These are phyloP conservation scores for Exophiala phaeomuriformis DNA, from an alignment of 2,329 filamentous ascomycete genomes.

Conservation along the genomic window DNA sequence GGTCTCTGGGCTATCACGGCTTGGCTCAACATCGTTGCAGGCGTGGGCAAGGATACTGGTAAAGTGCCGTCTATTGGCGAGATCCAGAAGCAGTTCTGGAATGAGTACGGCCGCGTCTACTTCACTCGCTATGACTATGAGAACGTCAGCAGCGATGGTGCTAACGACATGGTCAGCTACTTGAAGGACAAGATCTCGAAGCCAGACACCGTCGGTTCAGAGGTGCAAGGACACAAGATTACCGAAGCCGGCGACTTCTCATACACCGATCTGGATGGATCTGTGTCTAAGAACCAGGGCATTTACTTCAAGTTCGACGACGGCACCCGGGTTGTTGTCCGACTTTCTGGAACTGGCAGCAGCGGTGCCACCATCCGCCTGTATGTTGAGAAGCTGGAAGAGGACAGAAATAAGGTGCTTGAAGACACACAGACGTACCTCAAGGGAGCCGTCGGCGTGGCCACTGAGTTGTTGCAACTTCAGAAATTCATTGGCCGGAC, in stretches of 20 bases:
- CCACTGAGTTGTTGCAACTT: constrained; percentile 79
- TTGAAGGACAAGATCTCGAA: constrained; percentile 68
- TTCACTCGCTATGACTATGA: constrained; percentile 99
- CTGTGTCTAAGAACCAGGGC: constrained; percentile 90
- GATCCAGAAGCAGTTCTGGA: constrained; percentile 97
- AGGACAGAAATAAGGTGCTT: constrained; percentile 67
- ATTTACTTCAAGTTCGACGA: constrained; percentile 92
- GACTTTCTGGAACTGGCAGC: constrained; percentile 88
- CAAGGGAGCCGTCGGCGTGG: constrained; percentile 78
- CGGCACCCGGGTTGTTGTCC: constrained; percentile 88
- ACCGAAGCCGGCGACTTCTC: constrained; percentile 90
- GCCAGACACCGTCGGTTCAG: constrained; percentile 73
- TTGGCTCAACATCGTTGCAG: constrained; percentile 98
- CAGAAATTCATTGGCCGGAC: constrained; percentile 88
- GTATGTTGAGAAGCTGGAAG: constrained; percentile 94
- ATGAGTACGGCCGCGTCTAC: constrained; percentile 90
- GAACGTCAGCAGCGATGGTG: constrained; percentile 82
- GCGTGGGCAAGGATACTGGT: constrained; percentile 69
- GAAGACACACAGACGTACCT: constrained; percentile 89
- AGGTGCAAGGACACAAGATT: constrained; percentile 74
- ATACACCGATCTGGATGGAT: constrained; percentile 97
- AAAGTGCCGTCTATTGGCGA: constrained; percentile 73
- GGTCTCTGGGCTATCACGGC: constrained; percentile 95
- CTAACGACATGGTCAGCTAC: constrained; percentile 79
- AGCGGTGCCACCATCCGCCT: constrained; percentile 93